Percentiles rank a stretch among this genome's conserved stretches.
These are phyloP conservation scores for Phytopythium litorale DNA, from an alignment of 352 stramenopile genomes.

Conservation along the genomic window DNA sequence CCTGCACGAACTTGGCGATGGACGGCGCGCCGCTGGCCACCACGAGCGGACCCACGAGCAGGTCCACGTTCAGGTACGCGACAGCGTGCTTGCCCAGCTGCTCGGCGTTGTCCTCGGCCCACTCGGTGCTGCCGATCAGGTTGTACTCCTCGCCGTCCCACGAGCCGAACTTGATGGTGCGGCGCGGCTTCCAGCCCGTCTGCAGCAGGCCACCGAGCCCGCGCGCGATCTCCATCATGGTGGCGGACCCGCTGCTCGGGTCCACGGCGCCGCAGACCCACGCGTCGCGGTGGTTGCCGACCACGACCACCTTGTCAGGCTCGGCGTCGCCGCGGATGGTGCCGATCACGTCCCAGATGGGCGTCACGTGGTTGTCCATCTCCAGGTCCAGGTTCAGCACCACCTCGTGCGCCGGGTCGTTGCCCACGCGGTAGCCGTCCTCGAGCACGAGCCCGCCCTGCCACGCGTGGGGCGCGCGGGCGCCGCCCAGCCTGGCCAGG, in stretches of 20 bases:
- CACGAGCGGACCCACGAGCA: conserved; percentile 50
- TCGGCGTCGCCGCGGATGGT: conserved; percentile 53
- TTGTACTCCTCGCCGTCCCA: conserved; percentile 84
- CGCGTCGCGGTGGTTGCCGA: conserved; percentile 90
- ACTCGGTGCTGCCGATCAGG: conserved; percentile 82
- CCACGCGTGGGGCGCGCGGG: conserved; percentile 42
- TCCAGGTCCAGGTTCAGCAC: conserved; percentile 53
- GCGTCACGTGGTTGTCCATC: conserved; percentile 68
- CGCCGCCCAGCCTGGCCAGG: conserved; percentile 49
- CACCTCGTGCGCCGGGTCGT: conserved; percentile 39
- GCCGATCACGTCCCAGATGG: conserved; percentile 87
- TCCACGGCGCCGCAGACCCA: conserved; percentile 88
- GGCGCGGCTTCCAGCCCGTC: conserved; percentile 54
- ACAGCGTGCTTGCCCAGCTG: conserved; percentile 50
- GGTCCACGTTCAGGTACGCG: conserved; percentile 88
- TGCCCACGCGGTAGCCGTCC: conserved; percentile 65
- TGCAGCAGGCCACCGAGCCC: conserved; percentile 53
- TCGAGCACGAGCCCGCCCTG: conserved; percentile 48
- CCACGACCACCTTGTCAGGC: conserved; percentile 70
- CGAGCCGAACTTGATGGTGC: conserved; percentile 57
- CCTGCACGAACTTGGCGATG: conserved; percentile 48
- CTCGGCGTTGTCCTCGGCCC: conserved; percentile 60
- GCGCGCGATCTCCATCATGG: conserved; percentile 74
- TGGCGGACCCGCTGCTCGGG: conserved; percentile 70
- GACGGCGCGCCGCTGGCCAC: conserved; percentile 50